Percentiles rank a stretch among this genome's conserved stretches.
phyloP scores from a whole-genome alignment of 208 protist genomes.

The Borovskyia barvae region DNA sequence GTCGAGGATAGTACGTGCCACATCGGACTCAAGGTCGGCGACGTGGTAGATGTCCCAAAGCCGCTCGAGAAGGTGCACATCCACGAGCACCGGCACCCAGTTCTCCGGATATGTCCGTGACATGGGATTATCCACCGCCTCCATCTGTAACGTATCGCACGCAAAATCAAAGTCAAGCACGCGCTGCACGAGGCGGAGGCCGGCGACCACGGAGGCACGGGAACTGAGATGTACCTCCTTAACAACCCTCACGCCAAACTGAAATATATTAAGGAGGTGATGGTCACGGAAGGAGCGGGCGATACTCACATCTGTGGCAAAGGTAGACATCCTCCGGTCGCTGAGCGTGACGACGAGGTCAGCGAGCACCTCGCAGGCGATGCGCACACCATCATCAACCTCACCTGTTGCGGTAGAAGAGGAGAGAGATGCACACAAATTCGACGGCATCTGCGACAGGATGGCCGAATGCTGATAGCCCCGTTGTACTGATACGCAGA shows the following conservation, averaged over 20 bases:
- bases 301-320: conserved; percentile 27
- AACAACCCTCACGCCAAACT: conserved; percentile 26
- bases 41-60: conserved; percentile 24
- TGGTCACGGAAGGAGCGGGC: conserved; percentile 45
- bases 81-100: conserved; percentile 13
- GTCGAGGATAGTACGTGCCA: conserved; percentile 20
- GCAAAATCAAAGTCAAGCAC: conserved; percentile 32
- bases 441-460: conserved; percentile 23
- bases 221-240: conserved; percentile 23
- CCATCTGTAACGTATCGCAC: conserved; percentile 3
- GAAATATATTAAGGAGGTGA: conserved; percentile 40
- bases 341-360: conserved; percentile 24
- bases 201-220: neutral
- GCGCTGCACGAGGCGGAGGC: conserved; percentile 10
- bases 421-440: conserved; percentile 17
- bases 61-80: conserved; percentile 16
- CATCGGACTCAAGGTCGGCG: conserved; percentile 12
- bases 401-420: conserved; percentile 2
- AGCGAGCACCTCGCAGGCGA: conserved; percentile 26
- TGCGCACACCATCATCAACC: conserved; percentile 12
- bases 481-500: conserved; percentile 22
- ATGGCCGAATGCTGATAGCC: conserved; percentile 21
- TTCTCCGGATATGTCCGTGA: conserved; percentile 10
- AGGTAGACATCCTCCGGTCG: conserved; percentile 21
- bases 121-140: conserved; percentile 18